Evolutionary conservation across 176 grass and related monocot genomes (phyloP).

Genomic region (Rhipidocladum racemiflorum): DNA sequence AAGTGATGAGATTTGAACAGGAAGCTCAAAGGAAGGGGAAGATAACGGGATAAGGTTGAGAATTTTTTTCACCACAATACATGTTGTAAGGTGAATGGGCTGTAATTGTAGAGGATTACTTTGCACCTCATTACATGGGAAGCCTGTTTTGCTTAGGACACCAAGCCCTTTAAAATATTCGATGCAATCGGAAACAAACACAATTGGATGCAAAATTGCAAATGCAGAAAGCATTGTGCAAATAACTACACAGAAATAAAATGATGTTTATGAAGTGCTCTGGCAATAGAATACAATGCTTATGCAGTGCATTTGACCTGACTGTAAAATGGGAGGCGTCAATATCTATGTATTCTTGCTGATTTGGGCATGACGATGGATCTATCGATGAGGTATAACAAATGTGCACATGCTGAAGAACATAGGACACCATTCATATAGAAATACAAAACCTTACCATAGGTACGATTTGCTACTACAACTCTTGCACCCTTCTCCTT

Average conservation of each 20-base stretch:
- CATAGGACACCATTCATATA: neutral
- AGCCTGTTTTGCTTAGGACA: neutral
- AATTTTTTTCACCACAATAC: neutral
- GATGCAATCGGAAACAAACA: neutral
- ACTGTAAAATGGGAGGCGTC: neutral
- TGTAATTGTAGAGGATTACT: neutral
- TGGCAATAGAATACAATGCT: neutral
- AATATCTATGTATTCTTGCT: neutral
- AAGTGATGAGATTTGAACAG: neutral
- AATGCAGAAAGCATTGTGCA: neutral
- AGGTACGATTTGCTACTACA: slow-evolving; percentile 91
- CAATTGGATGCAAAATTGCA: neutral
- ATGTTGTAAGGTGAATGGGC: too few relatives aligned
- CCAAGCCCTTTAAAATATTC: neutral
- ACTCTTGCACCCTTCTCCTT: slow-evolving; percentile 92
- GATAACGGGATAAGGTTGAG: neutral
- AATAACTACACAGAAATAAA: neutral
- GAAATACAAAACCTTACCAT: slow-evolving; percentile 54
- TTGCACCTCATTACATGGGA: neutral
- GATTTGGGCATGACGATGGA: slow-evolving; percentile 4
- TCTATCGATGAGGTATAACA: neutral
- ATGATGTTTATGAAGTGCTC: neutral
- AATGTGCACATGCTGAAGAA: slow-evolving; percentile 14
- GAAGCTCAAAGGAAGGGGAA: neutral
- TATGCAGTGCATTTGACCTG: neutral